Evolutionary conservation across 106 monocot species (phyloP), one percentile per base, ranked within the genome.

Genomic region (Phalaenopsis equestris): DNA sequence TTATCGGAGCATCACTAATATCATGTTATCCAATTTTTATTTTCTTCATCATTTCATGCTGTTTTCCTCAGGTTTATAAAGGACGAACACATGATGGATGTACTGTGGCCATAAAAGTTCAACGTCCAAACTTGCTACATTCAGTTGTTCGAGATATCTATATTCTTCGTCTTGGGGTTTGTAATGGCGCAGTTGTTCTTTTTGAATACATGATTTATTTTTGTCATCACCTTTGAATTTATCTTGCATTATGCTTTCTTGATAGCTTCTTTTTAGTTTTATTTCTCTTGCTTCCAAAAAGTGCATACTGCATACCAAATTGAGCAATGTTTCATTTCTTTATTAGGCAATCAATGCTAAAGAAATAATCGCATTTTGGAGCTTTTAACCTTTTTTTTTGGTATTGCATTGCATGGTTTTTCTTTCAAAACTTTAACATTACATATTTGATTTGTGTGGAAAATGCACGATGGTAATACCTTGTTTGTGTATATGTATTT

Each of bases 81-180:
- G 93, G 90, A 8, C 80, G 88, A 43, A 96, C 96, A 78, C 72
- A 73, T 83, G 96, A 96, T 85, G 96, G 96, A 18, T 85, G 55
- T 55, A 45, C 56, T 79, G 96, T 96, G 30, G 96, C 93, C 75
- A 80, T 96, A 77, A 96, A 96, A 85, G 93, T 96, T 75, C 96
- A 93, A 65, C 93, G 96, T 8, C 96, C 96, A 55, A 82, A 91
- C 77, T 84, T 96, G 83, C 91, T 93, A 78, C 93, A 84, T 90
- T 80, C 82, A 5, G 93, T 96, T 80, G 82, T 85, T 37, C 88
- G 88, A 72, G 96, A 96, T 86, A 88, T 96, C 61, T 96, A 96
- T 83, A 93, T 96, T 83, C 84, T 96, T 45, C 93, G 96, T 57
- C 88, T 96, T 82, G 96, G 93, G 90, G 96, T 96, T 80, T 42